Percentiles rank a stretch among this genome's conserved stretches.
Conservation (phyloP, 2,329 filamentous ascomycete species). For the Neocucurbitaria cava region DNA sequence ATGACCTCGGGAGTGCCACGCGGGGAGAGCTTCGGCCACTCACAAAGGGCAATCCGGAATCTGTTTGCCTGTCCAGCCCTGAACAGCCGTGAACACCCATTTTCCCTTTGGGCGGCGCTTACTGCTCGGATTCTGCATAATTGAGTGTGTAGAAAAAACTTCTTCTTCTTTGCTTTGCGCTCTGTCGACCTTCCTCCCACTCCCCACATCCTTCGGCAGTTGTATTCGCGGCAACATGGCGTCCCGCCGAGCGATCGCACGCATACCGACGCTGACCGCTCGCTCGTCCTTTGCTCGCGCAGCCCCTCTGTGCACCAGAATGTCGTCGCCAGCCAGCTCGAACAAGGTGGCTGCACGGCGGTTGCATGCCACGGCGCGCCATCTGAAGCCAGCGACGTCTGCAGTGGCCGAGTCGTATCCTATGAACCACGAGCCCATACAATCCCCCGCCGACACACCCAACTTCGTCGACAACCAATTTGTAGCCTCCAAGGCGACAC, state of each 20-base stretch:
- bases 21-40: constrained; percentile 7
- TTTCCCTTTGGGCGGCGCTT: constrained; percentile 6
- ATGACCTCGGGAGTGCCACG: constrained; percentile 10
- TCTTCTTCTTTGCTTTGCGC: background rate
- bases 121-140: background rate
- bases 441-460: constrained; percentile 72
- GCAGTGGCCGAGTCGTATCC: constrained; percentile 67
- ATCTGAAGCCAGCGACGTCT: constrained; percentile 58
- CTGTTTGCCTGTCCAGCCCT: constrained; percentile 22
- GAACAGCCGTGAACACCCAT: constrained; percentile 18
- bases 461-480: constrained; percentile 87
- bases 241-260: constrained; percentile 53
- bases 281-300: constrained; percentile 46
- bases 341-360: constrained; percentile 53
- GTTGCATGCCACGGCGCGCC: constrained; percentile 63
- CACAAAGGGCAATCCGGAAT: constrained; percentile 18
- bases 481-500: constrained; percentile 68
- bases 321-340: constrained; percentile 46
- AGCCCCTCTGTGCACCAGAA: constrained; percentile 47
- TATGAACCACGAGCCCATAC: constrained; percentile 73
- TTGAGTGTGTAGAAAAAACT: background rate
- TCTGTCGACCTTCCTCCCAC: constrained; percentile 10
- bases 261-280: constrained; percentile 51
- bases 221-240: constrained; percentile 47
- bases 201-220: constrained; percentile 22